Evolutionary conservation across 2,329 filamentous ascomycete species (phyloP).

Genomic region (Penicillium palitans): DNA sequence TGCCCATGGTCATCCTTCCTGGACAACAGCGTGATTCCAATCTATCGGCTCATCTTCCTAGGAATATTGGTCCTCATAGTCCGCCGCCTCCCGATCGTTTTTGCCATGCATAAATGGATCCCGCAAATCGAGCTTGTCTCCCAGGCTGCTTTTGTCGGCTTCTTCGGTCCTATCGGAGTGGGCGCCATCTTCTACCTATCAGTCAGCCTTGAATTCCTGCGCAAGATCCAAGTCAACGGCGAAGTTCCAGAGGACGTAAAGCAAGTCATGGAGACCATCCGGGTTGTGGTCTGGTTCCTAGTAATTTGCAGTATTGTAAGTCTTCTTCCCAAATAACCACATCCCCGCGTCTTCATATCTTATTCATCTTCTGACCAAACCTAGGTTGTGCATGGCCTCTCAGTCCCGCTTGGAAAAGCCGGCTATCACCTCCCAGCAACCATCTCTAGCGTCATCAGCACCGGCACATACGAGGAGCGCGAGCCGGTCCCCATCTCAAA

Average conservation of each 20-base stretch:
- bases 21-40: slow-evolving; percentile 66
- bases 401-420: slow-evolving; percentile 65
- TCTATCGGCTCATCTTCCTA: slow-evolving; percentile 70
- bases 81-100: slow-evolving; percentile 74
- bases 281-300: slow-evolving; percentile 82
- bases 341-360: not conserved
- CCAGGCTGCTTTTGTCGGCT: slow-evolving; percentile 83
- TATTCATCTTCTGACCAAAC: not conserved
- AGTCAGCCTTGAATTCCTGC: slow-evolving; percentile 73
- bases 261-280: slow-evolving; percentile 64
- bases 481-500: slow-evolving; percentile 34
- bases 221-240: slow-evolving; percentile 58
- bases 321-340: not conserved
- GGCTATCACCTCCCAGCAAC: slow-evolving; percentile 50
- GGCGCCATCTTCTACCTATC: slow-evolving; percentile 90
- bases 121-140: slow-evolving; percentile 72
- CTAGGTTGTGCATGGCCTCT: slow-evolving; percentile 76
- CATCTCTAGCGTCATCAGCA: slow-evolving; percentile 49
- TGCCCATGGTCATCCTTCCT: slow-evolving; percentile 76
- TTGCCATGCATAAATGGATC: slow-evolving; percentile 71
- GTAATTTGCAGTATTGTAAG: slow-evolving; percentile 75
- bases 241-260: slow-evolving; percentile 64
- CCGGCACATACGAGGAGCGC: slow-evolving; percentile 33
- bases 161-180: slow-evolving; percentile 91
- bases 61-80: slow-evolving; percentile 75